phyloP scores from a whole-genome alignment of 352 stramenopile species.

The Phytophthora uliginosa region DNA sequence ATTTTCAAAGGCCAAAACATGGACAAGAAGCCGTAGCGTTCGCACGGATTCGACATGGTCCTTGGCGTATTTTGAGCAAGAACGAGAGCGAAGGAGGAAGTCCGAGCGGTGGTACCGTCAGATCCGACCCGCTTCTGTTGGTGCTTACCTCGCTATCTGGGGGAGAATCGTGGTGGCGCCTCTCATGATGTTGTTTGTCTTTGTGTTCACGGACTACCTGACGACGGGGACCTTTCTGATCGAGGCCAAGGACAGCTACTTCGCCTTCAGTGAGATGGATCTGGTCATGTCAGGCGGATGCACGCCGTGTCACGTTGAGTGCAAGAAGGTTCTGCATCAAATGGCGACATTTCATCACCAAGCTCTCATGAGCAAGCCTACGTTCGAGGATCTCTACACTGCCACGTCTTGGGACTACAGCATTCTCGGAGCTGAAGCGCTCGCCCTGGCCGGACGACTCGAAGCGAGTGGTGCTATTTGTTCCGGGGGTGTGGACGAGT shows the following conservation, averaged over 20 bases:
- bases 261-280: slow-evolving; percentile 37
- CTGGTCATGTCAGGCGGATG: slow-evolving; percentile 37
- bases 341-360: slow-evolving; percentile 28
- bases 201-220: slow-evolving; percentile 32
- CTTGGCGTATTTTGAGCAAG: slow-evolving; percentile 29
- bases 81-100: slow-evolving; percentile 9
- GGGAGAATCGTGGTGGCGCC: slow-evolving; percentile 32
- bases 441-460: slow-evolving; percentile 19
- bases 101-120: slow-evolving; percentile 30
- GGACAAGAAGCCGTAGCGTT: slow-evolving; percentile 8
- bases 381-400: slow-evolving; percentile 31
- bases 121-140: slow-evolving; percentile 31
- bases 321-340: slow-evolving; percentile 30
- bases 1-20: slow-evolving; percentile 16
- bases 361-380: slow-evolving; percentile 38
- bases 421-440: slow-evolving; percentile 11
- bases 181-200: slow-evolving; percentile 25
- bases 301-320: slow-evolving; percentile 24
- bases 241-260: slow-evolving; percentile 37
- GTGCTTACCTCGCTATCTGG: slow-evolving; percentile 31
- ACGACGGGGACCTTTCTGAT: slow-evolving; percentile 36
- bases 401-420: slow-evolving; percentile 25
- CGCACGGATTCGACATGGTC: slow-evolving; percentile 29
- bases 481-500: slow-evolving; percentile 34
- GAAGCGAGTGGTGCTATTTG: slow-evolving; percentile 29